Conservation (phyloP, 352 stramenopile species). For the Pythium myriotylum region DNA sequence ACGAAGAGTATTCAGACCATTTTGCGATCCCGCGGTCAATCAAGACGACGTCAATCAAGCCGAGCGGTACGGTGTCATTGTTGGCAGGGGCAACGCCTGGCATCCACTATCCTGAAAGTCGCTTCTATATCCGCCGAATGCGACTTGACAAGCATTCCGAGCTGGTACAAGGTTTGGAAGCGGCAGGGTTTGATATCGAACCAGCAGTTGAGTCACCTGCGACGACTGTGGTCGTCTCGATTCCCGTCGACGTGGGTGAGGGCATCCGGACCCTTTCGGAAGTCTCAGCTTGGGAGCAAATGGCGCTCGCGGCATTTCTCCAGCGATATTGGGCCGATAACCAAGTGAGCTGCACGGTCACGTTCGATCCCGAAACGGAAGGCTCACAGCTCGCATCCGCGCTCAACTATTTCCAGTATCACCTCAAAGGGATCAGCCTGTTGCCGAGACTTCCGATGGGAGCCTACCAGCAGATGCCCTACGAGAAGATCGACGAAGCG, state of each 20-base stretch:
- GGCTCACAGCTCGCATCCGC: constrained; percentile 73
- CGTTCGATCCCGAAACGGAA: constrained; percentile 90
- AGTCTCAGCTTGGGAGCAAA: constrained; percentile 93
- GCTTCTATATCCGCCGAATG: constrained; percentile 93
- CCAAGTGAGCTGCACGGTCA: constrained; percentile 94
- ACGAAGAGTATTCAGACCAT: constrained; percentile 65
- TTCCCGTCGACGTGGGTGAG: constrained; percentile 89
- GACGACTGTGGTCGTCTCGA: constrained; percentile 88
- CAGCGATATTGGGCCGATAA: constrained; percentile 95
- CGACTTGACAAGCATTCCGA: constrained; percentile 84
- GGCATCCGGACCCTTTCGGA: constrained; percentile 82
- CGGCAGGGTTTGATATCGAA: constrained; percentile 83
- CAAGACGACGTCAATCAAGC: constrained; percentile 94
- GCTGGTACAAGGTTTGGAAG: constrained; percentile 69
- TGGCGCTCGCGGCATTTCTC: constrained; percentile 90
- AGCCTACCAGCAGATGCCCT: constrained; percentile 91
- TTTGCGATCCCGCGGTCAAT: constrained; percentile 88
- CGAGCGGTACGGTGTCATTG: constrained; percentile 90
- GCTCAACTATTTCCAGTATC: constrained; percentile 93
- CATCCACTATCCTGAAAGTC: constrained; percentile 93
- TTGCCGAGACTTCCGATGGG: constrained; percentile 80
- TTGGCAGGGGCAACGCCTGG: constrained; percentile 91
- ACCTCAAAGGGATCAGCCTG: constrained; percentile 93
- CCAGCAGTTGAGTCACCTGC: constrained; percentile 61
- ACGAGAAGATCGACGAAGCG: constrained; percentile 86